phyloP scores from a whole-genome alignment of 805 yeast genomes.

The Komagataella kurtzmanii region DNA sequence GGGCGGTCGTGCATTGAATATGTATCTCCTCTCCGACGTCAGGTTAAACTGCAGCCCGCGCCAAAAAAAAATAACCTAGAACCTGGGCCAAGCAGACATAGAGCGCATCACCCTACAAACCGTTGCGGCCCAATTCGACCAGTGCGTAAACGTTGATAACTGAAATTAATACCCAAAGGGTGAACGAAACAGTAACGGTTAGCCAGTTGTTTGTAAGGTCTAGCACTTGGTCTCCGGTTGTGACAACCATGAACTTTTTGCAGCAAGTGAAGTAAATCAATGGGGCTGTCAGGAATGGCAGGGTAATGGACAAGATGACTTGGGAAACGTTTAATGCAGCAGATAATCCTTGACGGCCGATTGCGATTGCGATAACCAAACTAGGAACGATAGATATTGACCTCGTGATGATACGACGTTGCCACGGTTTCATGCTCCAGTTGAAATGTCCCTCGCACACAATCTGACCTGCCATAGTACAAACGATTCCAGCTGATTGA shows the following conservation, averaged over 20 bases:
- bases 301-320: constrained; percentile 59
- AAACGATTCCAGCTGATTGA: constrained; percentile 76
- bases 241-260: constrained; percentile 47
- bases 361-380: constrained; percentile 43
- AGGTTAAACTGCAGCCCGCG: no score
- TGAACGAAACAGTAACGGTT: constrained; percentile 29
- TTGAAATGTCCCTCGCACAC: constrained; percentile 77
- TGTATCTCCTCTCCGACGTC: not conserved
- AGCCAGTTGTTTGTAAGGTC: constrained; percentile 54
- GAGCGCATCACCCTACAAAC: not conserved
- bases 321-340: constrained; percentile 72
- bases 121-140: constrained; percentile 20
- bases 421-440: constrained; percentile 74
- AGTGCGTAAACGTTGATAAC: constrained; percentile 52
- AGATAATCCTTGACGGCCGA: constrained; percentile 56
- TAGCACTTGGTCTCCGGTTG: constrained; percentile 8
- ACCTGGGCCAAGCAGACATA: no score
- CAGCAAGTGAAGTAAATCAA: constrained; percentile 64
- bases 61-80: no score
- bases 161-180: constrained; percentile 57
- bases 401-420: constrained; percentile 62
- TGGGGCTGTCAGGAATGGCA: constrained; percentile 75
- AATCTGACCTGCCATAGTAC: constrained; percentile 84
- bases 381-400: constrained; percentile 67
- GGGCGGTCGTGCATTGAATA: not conserved